Conservation (phyloP, 768 basidiomycete genomes). For the Lyophyllum semitale region DNA sequence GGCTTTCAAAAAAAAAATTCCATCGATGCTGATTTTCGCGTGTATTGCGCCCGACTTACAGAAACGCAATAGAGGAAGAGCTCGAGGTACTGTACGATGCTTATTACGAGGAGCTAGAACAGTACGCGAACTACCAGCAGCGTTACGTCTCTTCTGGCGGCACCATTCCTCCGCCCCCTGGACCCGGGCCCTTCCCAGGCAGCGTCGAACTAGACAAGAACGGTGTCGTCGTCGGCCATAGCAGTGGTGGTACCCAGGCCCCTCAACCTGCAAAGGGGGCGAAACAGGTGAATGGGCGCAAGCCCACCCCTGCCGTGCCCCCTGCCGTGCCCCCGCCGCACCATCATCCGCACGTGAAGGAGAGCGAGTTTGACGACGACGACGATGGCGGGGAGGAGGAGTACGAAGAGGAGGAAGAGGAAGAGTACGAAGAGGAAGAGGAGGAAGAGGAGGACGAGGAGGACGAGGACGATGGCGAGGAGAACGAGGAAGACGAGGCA, state of each 20-base stretch:
- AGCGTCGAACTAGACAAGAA: conserved; percentile 96
- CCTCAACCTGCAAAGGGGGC: conserved; percentile 5
- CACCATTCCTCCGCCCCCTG: conserved; percentile 87
- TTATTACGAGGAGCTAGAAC: conserved; percentile 99
- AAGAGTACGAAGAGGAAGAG: conserved; percentile 48
- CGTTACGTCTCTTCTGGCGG: conserved; percentile 91
- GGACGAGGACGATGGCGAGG: conserved; percentile 58
- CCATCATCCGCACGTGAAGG: conserved; percentile 61
- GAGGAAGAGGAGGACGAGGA: conserved; percentile 57
- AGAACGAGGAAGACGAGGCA: conserved; percentile 34
- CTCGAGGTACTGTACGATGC: conserved; percentile 99
- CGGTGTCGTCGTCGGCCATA: conserved; percentile 59
- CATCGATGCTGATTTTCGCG: conserved; percentile 14
- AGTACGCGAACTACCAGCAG: conserved; percentile 98
- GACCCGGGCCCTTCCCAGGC: conserved; percentile 97
- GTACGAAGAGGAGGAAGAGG: conserved; percentile 39
- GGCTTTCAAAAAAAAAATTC: conserved; percentile 15
- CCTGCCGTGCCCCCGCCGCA: conserved; percentile 23
- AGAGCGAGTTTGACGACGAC: conserved; percentile 69
- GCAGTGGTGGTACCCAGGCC: conserved; percentile 21
- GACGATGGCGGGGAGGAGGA: conserved; percentile 41
- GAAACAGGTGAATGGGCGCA: conserved; percentile 19
- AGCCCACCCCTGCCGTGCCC: conserved; percentile 11
- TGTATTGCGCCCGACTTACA: conserved; percentile 32
- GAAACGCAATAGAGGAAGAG: conserved; percentile 98